Base-by-base conservation (phyloP, 805 yeast genomes). In the Kodamaea kaohsiungensis region DNA sequence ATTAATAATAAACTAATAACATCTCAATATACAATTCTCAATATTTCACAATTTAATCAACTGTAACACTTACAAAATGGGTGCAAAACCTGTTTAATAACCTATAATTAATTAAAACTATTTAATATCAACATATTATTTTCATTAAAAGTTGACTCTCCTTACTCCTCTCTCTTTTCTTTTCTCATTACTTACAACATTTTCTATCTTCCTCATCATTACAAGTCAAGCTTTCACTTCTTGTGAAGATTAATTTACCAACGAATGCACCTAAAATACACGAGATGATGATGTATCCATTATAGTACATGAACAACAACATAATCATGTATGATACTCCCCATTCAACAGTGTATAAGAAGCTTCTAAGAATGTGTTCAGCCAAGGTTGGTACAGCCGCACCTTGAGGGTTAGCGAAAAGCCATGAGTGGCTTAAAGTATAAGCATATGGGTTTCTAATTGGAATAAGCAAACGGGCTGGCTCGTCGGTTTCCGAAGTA, bases 221-320 rank as follows among this genome's bases (percentile, higher is more conserved):
- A 25, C 58, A 53, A 17, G 53, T 53, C 39, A 74, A 59, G 2
- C 80, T 74, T 55, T 82, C 86, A 46, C 59, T 67, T 56, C 73
- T 72, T 27, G 79, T 73, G 70, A 85, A 82, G 25, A 85, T 53
- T 35, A 84, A 62, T 65, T 80, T 79, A 1, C 89, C 89, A 51
- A 85, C 62, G 27, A 84, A 67, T 1, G 86, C 87, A 7, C 89
- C 89, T 37, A 85, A 65, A 49, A 85, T 75, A 67, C 87, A 85
- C 9, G 84, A 78, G 54, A 86, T 82, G 55, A 85, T 80, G 39
- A 86, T 75, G 64, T 84, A 86, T 13, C 90, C 90, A 62, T 86
- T 86, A 72, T 83, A 86, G 73, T 86, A 85, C 91, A 87, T 86
- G 73, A 85, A 86, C 61, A 87, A 70, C 72, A 87, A 76, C 88